phyloP scores from a whole-genome alignment of 352 stramenopile genomes.

The Phytophthora sp. region DNA sequence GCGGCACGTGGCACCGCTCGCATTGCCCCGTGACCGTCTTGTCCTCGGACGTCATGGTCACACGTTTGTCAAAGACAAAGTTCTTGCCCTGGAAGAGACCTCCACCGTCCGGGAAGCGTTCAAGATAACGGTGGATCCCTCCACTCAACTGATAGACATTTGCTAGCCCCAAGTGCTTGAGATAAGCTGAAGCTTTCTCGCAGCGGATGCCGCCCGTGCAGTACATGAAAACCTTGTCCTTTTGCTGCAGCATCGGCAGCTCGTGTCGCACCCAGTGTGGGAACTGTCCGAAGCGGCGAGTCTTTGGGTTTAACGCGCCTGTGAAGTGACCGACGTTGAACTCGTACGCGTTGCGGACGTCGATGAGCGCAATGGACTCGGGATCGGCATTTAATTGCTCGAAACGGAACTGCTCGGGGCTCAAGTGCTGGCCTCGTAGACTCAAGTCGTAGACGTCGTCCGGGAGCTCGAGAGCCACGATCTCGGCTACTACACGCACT shows the following conservation, averaged over 20 bases:
- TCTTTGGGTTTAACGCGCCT: constrained; percentile 80
- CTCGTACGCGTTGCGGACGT: constrained; percentile 86
- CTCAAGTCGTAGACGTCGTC: constrained; percentile 54
- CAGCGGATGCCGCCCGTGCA: constrained; percentile 87
- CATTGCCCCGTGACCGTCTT: constrained; percentile 68
- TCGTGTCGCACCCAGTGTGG: constrained; percentile 66
- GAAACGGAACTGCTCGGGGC: constrained; percentile 67
- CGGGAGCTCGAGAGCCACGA: constrained; percentile 79
- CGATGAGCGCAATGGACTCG: constrained; percentile 59
- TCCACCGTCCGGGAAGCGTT: constrained; percentile 73
- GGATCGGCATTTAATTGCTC: constrained; percentile 32
- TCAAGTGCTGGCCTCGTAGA: constrained; percentile 59
- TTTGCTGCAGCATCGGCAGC: constrained; percentile 61
- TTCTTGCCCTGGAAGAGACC: constrained; percentile 84
- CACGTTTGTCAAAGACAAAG: constrained; percentile 88
- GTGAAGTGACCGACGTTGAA: constrained; percentile 81
- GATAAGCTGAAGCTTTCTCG: constrained; percentile 84
- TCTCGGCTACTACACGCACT: constrained; percentile 70
- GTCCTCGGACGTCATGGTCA: constrained; percentile 66
- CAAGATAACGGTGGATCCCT: constrained; percentile 86
- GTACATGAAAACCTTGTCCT: constrained; percentile 88
- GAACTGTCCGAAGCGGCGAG: constrained; percentile 82
- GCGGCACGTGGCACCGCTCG: constrained; percentile 55
- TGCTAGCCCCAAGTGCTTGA: constrained; percentile 67
- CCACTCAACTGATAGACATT: constrained; percentile 84